Conservation (phyloP, 805 yeast genomes). For the Lipomyces japonicus region DNA sequence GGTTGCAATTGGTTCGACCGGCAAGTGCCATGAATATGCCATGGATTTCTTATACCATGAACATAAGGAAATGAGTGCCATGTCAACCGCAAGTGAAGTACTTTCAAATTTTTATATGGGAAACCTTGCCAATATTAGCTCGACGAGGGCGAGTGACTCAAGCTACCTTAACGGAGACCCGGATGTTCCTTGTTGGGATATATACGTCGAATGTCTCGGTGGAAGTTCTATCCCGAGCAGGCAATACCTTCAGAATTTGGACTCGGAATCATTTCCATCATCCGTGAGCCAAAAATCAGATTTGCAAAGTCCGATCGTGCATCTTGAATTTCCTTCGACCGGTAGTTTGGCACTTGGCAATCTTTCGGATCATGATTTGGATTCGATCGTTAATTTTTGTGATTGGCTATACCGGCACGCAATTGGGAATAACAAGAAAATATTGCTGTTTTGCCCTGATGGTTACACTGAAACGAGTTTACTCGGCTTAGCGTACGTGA, state of each 20-base stretch:
- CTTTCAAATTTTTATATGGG: constrained; percentile 69
- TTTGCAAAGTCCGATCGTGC: constrained; percentile 16
- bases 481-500: constrained; percentile 63
- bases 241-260: constrained; percentile 15
- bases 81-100: constrained; percentile 74
- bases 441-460: constrained; percentile 74
- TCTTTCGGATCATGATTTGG: constrained; percentile 56
- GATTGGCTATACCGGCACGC: constrained; percentile 51
- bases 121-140: constrained; percentile 60
- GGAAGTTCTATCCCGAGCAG: constrained; percentile 27
- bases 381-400: constrained; percentile 64
- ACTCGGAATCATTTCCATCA: constrained; percentile 8
- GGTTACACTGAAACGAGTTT: constrained; percentile 90
- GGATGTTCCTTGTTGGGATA: constrained; percentile 32
- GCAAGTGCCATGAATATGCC: constrained; percentile 16
- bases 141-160: constrained; percentile 7
- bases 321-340: constrained; percentile 65
- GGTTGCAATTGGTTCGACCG: constrained; percentile 28
- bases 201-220: constrained; percentile 38
- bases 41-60: constrained; percentile 67
- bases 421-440: constrained; percentile 31
- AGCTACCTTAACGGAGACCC: constrained; percentile 16
- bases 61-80: constrained; percentile 72
- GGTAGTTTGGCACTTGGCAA: constrained; percentile 80
- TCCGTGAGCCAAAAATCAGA: background rate